phyloP scores from a whole-genome alignment of 495 filamentous ascomycete genomes.

The Hypoxylon crocopeplum region DNA sequence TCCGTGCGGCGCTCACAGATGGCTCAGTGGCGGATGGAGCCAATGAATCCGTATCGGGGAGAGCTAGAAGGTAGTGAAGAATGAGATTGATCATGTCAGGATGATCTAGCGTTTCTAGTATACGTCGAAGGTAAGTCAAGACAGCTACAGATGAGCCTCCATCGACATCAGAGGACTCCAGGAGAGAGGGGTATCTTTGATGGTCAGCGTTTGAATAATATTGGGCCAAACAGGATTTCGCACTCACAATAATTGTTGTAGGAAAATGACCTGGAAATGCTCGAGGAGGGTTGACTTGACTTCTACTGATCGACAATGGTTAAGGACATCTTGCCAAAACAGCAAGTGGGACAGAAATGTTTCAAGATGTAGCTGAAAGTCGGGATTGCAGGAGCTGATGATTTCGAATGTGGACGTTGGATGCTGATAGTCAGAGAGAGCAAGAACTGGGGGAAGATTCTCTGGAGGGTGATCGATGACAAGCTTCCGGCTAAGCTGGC shows the following conservation, averaged over 20 bases:
- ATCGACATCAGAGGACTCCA: slow-evolving; percentile 96
- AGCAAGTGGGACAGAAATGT: slow-evolving; percentile 93
- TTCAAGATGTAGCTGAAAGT: slow-evolving; percentile 80
- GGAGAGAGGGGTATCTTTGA: slow-evolving; percentile 85
- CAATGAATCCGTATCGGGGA: slow-evolving; percentile 59
- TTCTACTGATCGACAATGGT: slow-evolving; percentile 90
- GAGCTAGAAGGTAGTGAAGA: slow-evolving; percentile 87
- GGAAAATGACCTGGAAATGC: slow-evolving; percentile 95
- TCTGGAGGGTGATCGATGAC: slow-evolving; percentile 66
- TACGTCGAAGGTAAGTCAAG: slow-evolving; percentile 88
- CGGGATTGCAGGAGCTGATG: slow-evolving; percentile 70
- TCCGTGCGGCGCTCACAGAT: slow-evolving; percentile 67
- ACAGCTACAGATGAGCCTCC: slow-evolving; percentile 96
- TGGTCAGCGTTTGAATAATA: slow-evolving; percentile 13
- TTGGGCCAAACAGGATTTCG: not conserved
- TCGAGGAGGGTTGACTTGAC: slow-evolving; percentile 92
- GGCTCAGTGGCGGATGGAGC: slow-evolving; percentile 25
- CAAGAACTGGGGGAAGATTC: slow-evolving; percentile 79
- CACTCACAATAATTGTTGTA: slow-evolving; percentile 91
- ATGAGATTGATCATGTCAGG: slow-evolving; percentile 92
- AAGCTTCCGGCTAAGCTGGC: slow-evolving; percentile 83
- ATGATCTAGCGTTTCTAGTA: slow-evolving; percentile 88
- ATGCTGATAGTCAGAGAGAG: slow-evolving; percentile 81
- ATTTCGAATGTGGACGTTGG: slow-evolving; percentile 67
- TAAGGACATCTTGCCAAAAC: slow-evolving; percentile 98